Evolutionary conservation across 805 yeast species (phyloP), one percentile per base, ranked within the genome.

Genomic region (Groenewaldozyma tartarivorans): DNA sequence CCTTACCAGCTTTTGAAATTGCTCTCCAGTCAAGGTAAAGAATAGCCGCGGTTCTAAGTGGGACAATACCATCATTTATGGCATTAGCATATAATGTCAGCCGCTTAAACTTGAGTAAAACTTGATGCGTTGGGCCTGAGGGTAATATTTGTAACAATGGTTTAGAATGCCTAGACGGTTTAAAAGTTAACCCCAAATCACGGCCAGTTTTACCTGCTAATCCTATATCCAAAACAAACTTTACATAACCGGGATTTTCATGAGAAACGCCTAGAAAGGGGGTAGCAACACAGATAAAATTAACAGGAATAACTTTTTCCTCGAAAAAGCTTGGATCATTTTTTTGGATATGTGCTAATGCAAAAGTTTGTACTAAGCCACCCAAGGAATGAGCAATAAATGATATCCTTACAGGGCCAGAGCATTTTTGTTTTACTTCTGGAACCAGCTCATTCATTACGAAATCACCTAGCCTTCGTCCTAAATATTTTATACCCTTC

Each of bases 371-470:
- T 6, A 82, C 82, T 15, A 84, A 74, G 0, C 98, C 98, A 15
- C 98, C 98, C 20, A 92, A 64, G 0, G 97, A 90, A 60, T 92
- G 98, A 1, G 92, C 95, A 17, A 92, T 66, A 53, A 92, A 88
- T 2, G 97, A 90, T 3, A 90, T 75, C 51, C 75, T 76, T 4
- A 64, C 52, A 19, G 64, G 67, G 5, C 48, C 44, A 1, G 46
- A 42, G 4, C 43, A 45, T 9, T 56, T 47, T 4, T 33, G 21
- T 7, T 34, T 63, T 31, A 58, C 54, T 13, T 63, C 58, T 3
- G 68, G 65, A 9, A 72, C 61, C 36, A 81, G 63, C 22, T 75
- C 78, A 31, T 71, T 65, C 4, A 79, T 68, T 19, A 90, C 63
- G 58, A 71, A 85, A 45, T 79, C 78, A 0, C 86, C 97, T 20